Evolutionary conservation across 1,139 yeast genomes (phyloP).

Genomic region (Yamadazyma dendronema): DNA sequence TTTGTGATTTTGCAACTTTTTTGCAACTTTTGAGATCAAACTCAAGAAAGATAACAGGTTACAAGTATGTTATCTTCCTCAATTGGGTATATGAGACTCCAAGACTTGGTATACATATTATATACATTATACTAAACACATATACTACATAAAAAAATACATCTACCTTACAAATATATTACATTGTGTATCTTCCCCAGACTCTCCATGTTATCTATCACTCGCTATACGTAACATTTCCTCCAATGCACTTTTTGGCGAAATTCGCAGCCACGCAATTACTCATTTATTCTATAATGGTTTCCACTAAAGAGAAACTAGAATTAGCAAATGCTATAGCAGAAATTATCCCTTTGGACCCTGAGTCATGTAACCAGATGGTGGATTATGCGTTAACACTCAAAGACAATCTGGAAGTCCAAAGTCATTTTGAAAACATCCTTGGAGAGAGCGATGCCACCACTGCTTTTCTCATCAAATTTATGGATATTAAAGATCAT

Average conservation of each 20-base stretch:
- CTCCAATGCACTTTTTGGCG: neutral
- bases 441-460: conserved; percentile 53
- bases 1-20: too few species aligned
- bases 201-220: neutral
- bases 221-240: neutral
- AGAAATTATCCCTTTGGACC: conserved; percentile 44
- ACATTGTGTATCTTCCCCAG: neutral
- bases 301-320: conserved; percentile 13
- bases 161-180: neutral
- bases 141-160: too few species aligned
- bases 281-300: conserved; percentile 7
- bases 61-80: too few species aligned
- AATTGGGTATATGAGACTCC: too few species aligned
- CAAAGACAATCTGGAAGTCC: conserved; percentile 40
- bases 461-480: conserved; percentile 35
- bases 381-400: conserved; percentile 47
- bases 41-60: too few species aligned
- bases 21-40: too few species aligned
- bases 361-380: conserved; percentile 34
- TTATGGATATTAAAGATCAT: conserved; percentile 18
- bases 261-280: conserved; percentile 2
- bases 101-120: too few species aligned
- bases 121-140: too few species aligned
- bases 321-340: conserved; percentile 12
- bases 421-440: conserved; percentile 48